These are phyloP conservation scores for Entophlyctis luteolus DNA, from an alignment of 192 early-diverging fungal species.

Conservation along the genomic window DNA sequence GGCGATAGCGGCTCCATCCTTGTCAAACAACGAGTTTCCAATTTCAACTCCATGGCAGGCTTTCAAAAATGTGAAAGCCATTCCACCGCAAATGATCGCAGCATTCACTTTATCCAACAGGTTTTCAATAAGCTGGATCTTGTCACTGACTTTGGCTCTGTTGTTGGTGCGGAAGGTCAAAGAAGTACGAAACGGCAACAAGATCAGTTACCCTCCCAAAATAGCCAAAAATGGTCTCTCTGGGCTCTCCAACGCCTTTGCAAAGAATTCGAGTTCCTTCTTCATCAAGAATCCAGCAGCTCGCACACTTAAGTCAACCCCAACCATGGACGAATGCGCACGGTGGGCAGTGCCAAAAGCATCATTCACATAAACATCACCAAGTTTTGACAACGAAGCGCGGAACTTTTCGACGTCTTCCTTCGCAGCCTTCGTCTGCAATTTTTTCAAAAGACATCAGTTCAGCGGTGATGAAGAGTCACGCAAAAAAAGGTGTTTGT, in stretches of 20 bases:
- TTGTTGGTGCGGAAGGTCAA: too few species aligned
- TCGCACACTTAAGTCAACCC: conserved; percentile 80
- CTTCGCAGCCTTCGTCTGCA: conserved; percentile 78
- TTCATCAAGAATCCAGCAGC: conserved; percentile 98
- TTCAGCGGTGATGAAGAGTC: background rate
- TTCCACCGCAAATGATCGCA: conserved; percentile 75
- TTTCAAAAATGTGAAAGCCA: conserved; percentile 99
- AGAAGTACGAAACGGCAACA: conserved; percentile 30
- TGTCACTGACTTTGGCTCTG: conserved; percentile 98
- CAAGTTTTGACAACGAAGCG: conserved; percentile 84
- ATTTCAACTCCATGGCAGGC: conserved; percentile 81
- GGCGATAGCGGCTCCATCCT: conserved; percentile 81
- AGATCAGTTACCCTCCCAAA: too few species aligned
- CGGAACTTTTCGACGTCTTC: conserved; percentile 83
- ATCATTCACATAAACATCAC: conserved; percentile 97
- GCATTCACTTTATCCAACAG: conserved; percentile 84
- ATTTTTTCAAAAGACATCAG: background rate
- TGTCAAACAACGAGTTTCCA: conserved; percentile 88
- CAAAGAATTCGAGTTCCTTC: conserved; percentile 99
- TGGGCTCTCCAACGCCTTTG: conserved; percentile 90
- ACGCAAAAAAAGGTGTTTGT: too few species aligned
- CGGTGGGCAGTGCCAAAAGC: conserved; percentile 99
- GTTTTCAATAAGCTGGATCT: conserved; percentile 97
- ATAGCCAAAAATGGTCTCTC: conserved; percentile 93
- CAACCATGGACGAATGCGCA: conserved; percentile 95